A percentile compares a stretch with the other conserved stretches of the same genome.
Evolutionary conservation across 805 yeast species (phyloP).

Genomic region (Candida succiphila): DNA sequence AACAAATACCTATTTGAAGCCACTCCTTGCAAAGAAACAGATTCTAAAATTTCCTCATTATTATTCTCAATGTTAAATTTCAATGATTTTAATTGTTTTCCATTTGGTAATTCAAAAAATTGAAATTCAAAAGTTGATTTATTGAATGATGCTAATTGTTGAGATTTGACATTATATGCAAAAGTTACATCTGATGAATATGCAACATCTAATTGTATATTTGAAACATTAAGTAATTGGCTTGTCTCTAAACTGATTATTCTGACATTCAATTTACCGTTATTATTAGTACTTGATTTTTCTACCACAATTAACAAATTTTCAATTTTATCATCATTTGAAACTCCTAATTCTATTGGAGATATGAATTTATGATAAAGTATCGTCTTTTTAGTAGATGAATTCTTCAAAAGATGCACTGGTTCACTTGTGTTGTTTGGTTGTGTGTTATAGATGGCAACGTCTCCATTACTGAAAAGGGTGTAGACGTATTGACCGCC

Average conservation of each 20-base stretch:
- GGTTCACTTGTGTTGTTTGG: constrained; percentile 4
- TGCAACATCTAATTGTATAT: constrained; percentile 12
- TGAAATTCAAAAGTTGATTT: constrained; percentile 9
- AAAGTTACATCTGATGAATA: constrained; percentile 5
- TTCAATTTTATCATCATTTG: constrained; percentile 12
- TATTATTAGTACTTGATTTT: constrained; percentile 2
- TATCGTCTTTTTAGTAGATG: no score
- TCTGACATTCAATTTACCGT: constrained; percentile 15
- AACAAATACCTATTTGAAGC: constrained; percentile 37
- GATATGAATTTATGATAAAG: constrained; percentile 18
- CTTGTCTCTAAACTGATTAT: constrained; percentile 16
- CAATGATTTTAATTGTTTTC: constrained; percentile 20
- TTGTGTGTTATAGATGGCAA: no score
- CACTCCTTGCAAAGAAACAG: constrained; percentile 21
- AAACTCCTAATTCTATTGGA: constrained; percentile 14
- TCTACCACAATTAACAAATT: constrained; percentile 14
- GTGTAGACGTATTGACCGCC: no score
- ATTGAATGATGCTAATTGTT: constrained; percentile 18
- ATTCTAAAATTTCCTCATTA: background rate
- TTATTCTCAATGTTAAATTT: constrained; percentile 13
- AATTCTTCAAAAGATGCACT: background rate
- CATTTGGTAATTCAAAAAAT: constrained; percentile 21
- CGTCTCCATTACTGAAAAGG: no score
- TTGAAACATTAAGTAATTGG: constrained; percentile 19
- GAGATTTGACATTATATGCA: constrained; percentile 20